Evolutionary conservation across 148 eudicot genomes (phyloP), one percentile per base, ranked within the genome.

Genomic region (Cornus suecica): DNA sequence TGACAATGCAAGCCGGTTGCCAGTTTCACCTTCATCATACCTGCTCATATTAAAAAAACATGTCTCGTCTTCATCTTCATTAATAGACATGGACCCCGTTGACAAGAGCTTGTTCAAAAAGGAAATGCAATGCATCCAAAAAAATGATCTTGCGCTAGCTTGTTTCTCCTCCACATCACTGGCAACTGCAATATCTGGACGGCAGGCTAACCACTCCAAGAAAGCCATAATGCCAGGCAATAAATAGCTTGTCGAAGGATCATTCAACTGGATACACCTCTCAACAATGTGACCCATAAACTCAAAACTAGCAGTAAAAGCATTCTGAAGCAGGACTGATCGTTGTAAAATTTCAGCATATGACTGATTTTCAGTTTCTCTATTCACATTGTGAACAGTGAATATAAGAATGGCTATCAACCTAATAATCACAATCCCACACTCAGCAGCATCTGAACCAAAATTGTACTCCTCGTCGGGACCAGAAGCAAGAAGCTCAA

Each of bases 121-220:
- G 65, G 86, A 80, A 79, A 93, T 76, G 67, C 87, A 93, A 20
- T 84, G 73, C 3, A 85, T 84, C 99, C 98, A 96, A 71, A 96
- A 96, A 70, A 84, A 80, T 52, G 85, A 79, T 79, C 98, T 91
- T 68, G 87, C 89, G 51, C 60, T 77, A 63, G 83, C 88, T 83
- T 90, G 86, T 65, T 84, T 88, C 74, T 93, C 99, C 70, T 90
- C 93, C 24, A 76, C 70, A 76, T 93, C 97, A 64, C 78, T 84
- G 76, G 84, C 85, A 78, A 82, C 69, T 15, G 88, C 92, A 73
- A 88, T 74, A 83, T 91, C 94, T 76, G 87, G 89, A 76, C 78
- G 88, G 81, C 88, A 90, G 69, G 99, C 99, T 75, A 96, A 81
- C 99, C 99, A 96, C 77, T 96, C 99, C 52, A 91, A 87, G 74